phyloP scores from a whole-genome alignment of 257 asterid genomes.

The Lithospermum erythrorhizon region DNA sequence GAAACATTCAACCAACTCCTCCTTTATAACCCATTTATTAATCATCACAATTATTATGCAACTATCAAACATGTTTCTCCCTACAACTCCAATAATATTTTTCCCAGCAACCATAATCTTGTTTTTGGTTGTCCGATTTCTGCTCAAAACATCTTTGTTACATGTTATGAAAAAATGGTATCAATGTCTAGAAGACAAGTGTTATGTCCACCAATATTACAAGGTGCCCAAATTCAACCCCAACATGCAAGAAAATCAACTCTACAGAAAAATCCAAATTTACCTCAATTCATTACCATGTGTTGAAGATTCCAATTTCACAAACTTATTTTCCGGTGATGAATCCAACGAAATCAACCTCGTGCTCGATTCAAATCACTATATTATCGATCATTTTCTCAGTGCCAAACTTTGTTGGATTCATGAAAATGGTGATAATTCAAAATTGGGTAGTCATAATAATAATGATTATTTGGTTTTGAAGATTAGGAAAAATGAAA shows the following conservation, averaged over 20 bases:
- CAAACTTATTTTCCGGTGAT: slow-evolving; percentile 59
- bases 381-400: slow-evolving; percentile 48
- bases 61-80: slow-evolving; percentile 30
- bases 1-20: background rate
- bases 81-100: slow-evolving; percentile 21
- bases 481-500: slow-evolving; percentile 58
- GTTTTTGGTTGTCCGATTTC: slow-evolving; percentile 21
- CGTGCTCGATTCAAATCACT: slow-evolving; percentile 47
- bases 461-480: slow-evolving; percentile 26
- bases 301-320: slow-evolving; percentile 70
- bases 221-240: slow-evolving; percentile 80
- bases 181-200: slow-evolving; percentile 37
- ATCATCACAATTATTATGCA: background rate
- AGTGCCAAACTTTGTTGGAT: slow-evolving; percentile 66
- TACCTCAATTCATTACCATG: slow-evolving; percentile 70
- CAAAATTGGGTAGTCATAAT: too few species aligned
- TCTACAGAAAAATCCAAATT: slow-evolving; percentile 44
- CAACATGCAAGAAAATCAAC: slow-evolving; percentile 81
- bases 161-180: slow-evolving; percentile 32
- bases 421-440: slow-evolving; percentile 12
- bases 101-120: slow-evolving; percentile 19
- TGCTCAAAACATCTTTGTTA: slow-evolving; percentile 41
- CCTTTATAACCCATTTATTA: background rate
- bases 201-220: slow-evolving; percentile 62
- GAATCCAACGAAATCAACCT: slow-evolving; percentile 59